phyloP scores from a whole-genome alignment of 768 basidiomycete genomes.

The Porphyrellus cyaneotinctus region DNA sequence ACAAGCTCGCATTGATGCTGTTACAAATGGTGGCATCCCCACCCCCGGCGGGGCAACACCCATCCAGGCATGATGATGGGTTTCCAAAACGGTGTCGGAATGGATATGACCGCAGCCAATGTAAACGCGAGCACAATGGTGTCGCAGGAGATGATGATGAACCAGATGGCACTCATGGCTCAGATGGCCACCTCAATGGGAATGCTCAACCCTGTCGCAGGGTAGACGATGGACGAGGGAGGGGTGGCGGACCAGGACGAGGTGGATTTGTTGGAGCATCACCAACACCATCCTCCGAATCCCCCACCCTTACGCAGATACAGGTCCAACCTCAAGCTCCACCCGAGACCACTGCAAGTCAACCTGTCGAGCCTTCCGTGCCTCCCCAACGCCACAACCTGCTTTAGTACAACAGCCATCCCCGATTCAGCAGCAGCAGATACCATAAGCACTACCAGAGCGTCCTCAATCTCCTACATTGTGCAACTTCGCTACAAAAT shows the following conservation, averaged over 20 bases:
- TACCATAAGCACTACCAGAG: slow-evolving; percentile 60
- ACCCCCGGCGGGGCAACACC: slow-evolving; percentile 33
- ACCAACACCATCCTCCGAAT: slow-evolving; percentile 19
- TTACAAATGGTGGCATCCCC: slow-evolving; percentile 50
- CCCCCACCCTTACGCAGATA: slow-evolving; percentile 14
- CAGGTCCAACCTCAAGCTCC: slow-evolving; percentile 19
- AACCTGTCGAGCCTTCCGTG: slow-evolving; percentile 4
- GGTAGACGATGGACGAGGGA: slow-evolving; percentile 52
- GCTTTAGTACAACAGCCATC: slow-evolving; percentile 20
- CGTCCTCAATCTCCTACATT: slow-evolving; percentile 84
- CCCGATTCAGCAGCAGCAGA: slow-evolving; percentile 28
- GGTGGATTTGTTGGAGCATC: slow-evolving; percentile 37
- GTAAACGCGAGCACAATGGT: slow-evolving; percentile 62
- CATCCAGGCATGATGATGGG: slow-evolving; percentile 43
- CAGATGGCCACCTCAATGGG: slow-evolving; percentile 87
- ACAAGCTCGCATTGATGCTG: slow-evolving; percentile 75
- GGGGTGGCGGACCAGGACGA: slow-evolving; percentile 41
- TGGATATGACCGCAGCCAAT: slow-evolving; percentile 44
- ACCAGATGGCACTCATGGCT: slow-evolving; percentile 89
- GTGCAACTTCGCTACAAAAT: slow-evolving; percentile 91
- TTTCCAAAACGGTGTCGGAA: slow-evolving; percentile 41
- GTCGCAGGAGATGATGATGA: slow-evolving; percentile 89
- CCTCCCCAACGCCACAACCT: slow-evolving; percentile 25
- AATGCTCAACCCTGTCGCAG: slow-evolving; percentile 59
- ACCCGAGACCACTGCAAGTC: slow-evolving; percentile 13